Evolutionary conservation across 805 yeast genomes (phyloP), one percentile per base, ranked within the genome.

Genomic region (Saccharomycopsis javanensis): DNA sequence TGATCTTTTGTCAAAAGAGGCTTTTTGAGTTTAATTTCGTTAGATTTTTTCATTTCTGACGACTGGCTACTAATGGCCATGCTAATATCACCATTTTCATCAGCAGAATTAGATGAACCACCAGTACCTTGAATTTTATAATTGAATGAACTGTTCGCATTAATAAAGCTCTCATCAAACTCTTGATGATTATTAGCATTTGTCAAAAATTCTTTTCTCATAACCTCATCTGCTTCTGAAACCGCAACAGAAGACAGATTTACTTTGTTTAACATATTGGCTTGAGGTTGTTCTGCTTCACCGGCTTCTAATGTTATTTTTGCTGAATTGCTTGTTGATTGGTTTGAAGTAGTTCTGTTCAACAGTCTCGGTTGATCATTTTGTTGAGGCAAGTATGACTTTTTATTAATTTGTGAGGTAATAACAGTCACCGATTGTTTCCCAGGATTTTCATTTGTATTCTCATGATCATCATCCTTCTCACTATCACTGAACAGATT

Each of bases 401-500:
- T 16, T 11, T 13, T 16, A 16, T 33, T 27, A 15, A 5, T 51
- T 3, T 16, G n/a, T 4, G 15, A 7, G 1, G 31, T 31, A 18
- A 11, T 23, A 11, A 16, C 28, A 10, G 34, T 3, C 3, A 5
- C 20, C n/a, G 4, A 31, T 23, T 33, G 30, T 16, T 16, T 18
- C 7, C 18, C 54, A 15, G 16, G 4, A 31, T 51, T 31, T 16
- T n/a, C 45, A 15, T 30, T 50, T 30, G 4, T 6, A 46, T 25
- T 20, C 8, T 20, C 28, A n/a, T 34, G 25, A n/a, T 18, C 45
- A 15, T 18, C 38, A 46, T 46, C 56, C 5, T 48, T 50, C 3
- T 50, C 54, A n/a, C 38, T 50, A n/a, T 50, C 54, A 42, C 50
- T 50, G 18, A 42, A 42, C 48, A 42, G 34, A 28, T 50, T 27